Evolutionary conservation across 2,329 filamentous ascomycete species (phyloP).

Genomic region (Madurella mycetomatis): DNA sequence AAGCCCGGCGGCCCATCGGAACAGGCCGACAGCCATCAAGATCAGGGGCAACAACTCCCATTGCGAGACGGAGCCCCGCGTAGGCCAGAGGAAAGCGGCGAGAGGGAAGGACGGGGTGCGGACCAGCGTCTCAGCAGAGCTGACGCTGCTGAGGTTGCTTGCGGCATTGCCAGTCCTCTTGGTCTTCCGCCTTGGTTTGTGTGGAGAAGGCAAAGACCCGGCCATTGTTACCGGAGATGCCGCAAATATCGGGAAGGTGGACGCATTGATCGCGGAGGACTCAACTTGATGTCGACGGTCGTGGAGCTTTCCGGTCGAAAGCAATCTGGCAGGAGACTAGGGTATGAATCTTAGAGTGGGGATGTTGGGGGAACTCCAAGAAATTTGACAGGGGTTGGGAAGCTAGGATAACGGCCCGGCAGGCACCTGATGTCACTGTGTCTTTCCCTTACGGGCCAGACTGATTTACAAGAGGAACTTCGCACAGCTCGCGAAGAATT

Average conservation of each 20-base stretch:
- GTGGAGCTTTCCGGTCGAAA: constrained; percentile 6
- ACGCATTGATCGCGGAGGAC: constrained; percentile 23
- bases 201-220: constrained; percentile 47
- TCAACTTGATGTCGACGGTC: neutral
- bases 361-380: too few relatives aligned
- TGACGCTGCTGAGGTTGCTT: constrained; percentile 20
- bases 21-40: constrained; percentile 84
- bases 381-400: too few relatives aligned
- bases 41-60: constrained; percentile 88
- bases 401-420: too few relatives aligned
- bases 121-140: constrained; percentile 42
- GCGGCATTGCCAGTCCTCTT: constrained; percentile 46
- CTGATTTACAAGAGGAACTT: too few relatives aligned
- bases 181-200: constrained; percentile 56
- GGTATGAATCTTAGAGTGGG: neutral
- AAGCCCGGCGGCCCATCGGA: constrained; percentile 85
- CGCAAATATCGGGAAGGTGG: constrained; percentile 6
- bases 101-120: constrained; percentile 77
- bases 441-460: too few relatives aligned
- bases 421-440: too few relatives aligned
- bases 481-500: too few relatives aligned
- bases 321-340: constrained; percentile 22
- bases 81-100: constrained; percentile 91
- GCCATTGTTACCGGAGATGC: constrained; percentile 42
- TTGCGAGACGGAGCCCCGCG: constrained; percentile 77